Evolutionary conservation across 768 basidiomycete species (phyloP), one percentile per base, ranked within the genome.

Genomic region (Tephrocybe sp.): DNA sequence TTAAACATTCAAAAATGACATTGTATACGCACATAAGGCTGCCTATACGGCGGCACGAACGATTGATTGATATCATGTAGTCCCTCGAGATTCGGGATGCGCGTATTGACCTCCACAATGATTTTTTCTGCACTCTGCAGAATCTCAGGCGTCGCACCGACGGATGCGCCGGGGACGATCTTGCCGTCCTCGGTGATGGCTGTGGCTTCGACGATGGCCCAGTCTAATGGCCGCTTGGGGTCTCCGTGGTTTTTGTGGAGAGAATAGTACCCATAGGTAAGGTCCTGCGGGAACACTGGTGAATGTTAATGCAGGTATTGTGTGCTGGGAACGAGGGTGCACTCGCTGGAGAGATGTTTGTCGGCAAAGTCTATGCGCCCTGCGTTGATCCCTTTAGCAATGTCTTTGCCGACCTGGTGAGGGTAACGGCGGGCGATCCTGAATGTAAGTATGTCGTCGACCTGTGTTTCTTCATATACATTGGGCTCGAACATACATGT

Each of bases 201-300:
- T 3, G 77, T 78, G 9, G 76, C 77, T 54, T 78, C 76, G 6
- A 76, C 74, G 43, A 78, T 74, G 0, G 77, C 77, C 77, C 76
- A 77, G 61, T 78, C 67, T 17, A 78, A 65, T 1, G 70, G 75
- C 44, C 75, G 75, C 33, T 53, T 63, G 0, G 74, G 73, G 52
- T 77, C 73, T 1, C 76, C 75, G 36, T 75, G 74, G 14, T 62
- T 72, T 53, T 77, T 76, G 23, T 63, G 62, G 12, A 77, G 68
- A 32, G 60, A 71, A 58, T 78, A 77, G 59, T 75, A 78, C 0
- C 77, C 77, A 40, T 78, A 77, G 0, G 72, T 72, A 20, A 78
- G 59, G 45, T 78, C 77, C 53, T 78, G 76, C 0, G 75, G 76
- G 56, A 78, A 78, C 77, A 78, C 75, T 75, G 45, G 11, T 33